These are phyloP conservation scores for Ascochyta lentis DNA, from an alignment of 2,329 filamentous ascomycete genomes.

Conservation along the genomic window DNA sequence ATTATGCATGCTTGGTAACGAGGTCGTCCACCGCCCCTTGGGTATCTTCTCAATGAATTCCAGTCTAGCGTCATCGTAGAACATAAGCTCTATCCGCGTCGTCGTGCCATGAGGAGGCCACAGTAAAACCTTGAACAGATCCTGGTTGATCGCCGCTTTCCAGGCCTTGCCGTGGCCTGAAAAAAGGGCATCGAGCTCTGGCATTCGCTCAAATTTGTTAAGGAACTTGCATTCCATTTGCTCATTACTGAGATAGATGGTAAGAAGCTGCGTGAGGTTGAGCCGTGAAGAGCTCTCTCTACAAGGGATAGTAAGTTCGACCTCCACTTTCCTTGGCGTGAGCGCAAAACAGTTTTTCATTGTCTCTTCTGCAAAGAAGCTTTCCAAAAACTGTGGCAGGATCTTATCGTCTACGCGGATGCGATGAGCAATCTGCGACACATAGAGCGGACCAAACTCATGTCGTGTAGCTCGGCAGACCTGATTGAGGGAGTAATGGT, in stretches of 20 bases:
- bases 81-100: slow-evolving; percentile 1
- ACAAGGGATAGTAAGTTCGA: slow-evolving; percentile 2
- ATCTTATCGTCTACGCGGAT: slow-evolving; percentile 1
- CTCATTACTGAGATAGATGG: neutral
- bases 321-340: slow-evolving; percentile 5
- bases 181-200: slow-evolving; percentile 3
- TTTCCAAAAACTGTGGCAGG: neutral
- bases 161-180: slow-evolving; percentile 1
- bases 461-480: slow-evolving; percentile 4
- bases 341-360: neutral
- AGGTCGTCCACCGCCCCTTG: neutral
- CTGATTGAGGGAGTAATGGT: slow-evolving; percentile 8
- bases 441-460: slow-evolving; percentile 12
- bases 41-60: neutral
- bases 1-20: neutral
- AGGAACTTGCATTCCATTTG: slow-evolving; percentile 8
- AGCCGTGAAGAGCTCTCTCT: neutral
- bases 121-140: neutral
- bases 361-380: neutral
- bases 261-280: slow-evolving; percentile 1
- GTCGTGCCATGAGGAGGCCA: neutral
- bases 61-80: neutral
- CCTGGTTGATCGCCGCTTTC: slow-evolving; percentile 6
- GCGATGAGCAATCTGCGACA: slow-evolving; percentile 4
- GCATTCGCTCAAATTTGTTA: slow-evolving; percentile 8